Evolutionary conservation across 2,329 filamentous ascomycete species (phyloP).

Genomic region (Byssothecium circinans): DNA sequence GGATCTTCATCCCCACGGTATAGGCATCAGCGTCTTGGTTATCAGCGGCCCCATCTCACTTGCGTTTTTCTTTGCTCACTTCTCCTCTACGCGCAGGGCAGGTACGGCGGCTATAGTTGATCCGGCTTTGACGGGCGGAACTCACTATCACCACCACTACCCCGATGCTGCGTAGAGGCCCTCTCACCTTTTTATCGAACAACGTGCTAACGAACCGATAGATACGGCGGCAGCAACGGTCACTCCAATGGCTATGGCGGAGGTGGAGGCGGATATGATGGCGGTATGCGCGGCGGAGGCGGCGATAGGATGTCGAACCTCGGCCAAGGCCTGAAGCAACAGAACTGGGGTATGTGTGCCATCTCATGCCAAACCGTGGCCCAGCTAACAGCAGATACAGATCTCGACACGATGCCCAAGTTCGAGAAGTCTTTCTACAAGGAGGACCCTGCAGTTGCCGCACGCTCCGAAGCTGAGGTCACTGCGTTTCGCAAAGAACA

Average conservation of each 20-base stretch:
- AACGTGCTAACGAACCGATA: constrained; percentile 26
- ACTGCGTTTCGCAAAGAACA: constrained; percentile 85
- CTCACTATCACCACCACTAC: constrained; percentile 15
- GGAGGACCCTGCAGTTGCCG: constrained; percentile 78
- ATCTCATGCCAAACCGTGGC: neutral
- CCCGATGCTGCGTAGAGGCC: constrained; percentile 35
- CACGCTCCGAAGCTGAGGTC: constrained; percentile 76
- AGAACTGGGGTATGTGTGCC: constrained; percentile 75
- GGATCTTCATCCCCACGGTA: constrained; percentile 42
- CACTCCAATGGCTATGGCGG: constrained; percentile 26
- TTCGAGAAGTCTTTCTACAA: constrained; percentile 99
- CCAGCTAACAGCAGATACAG: constrained; percentile 52
- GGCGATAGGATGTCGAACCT: constrained; percentile 95
- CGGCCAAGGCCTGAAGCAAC: constrained; percentile 82
- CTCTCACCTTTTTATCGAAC: constrained; percentile 13
- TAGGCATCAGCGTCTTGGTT: constrained; percentile 44
- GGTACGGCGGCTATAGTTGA: constrained; percentile 27
- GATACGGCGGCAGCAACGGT: constrained; percentile 36
- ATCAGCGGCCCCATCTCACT: constrained; percentile 30
- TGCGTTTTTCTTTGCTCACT: constrained; percentile 30
- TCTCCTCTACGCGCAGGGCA: constrained; percentile 33
- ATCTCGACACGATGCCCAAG: constrained; percentile 78
- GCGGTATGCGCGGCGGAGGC: constrained; percentile 23
- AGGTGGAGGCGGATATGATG: constrained; percentile 27
- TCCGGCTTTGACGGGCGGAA: constrained; percentile 8